These are phyloP conservation scores for Sclerotinia sclerotiorum DNA, from an alignment of 2,329 filamentous ascomycete species.

Conservation along the genomic window DNA sequence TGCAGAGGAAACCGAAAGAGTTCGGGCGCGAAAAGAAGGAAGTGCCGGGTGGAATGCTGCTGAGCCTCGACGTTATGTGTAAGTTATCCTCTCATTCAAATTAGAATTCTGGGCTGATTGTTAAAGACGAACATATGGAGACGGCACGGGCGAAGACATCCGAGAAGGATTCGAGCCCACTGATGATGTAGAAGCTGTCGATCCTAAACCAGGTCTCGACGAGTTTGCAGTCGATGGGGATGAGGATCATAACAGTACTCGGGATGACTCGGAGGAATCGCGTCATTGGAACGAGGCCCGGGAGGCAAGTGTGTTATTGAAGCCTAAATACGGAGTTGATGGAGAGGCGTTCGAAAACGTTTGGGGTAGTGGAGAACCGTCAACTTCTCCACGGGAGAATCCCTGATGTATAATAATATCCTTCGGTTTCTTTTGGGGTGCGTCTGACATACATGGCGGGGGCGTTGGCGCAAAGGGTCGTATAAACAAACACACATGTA, in stretches of 20 bases:
- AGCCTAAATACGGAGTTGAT: conserved; percentile 41
- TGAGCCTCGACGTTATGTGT: conserved; percentile 56
- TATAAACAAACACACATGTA: background rate
- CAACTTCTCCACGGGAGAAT: conserved; percentile 36
- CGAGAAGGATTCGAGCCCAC: conserved; percentile 54
- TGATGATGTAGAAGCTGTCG: conserved; percentile 45
- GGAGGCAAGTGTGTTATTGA: conserved; percentile 33
- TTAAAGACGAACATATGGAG: conserved; percentile 48
- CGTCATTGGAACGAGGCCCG: conserved; percentile 45
- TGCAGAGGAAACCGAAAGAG: conserved; percentile 61
- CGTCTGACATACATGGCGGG: background rate
- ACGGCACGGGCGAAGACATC: conserved; percentile 50
- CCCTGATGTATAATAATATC: conserved; percentile 34
- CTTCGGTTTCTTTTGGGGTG: background rate
- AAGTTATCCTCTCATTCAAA: conserved; percentile 36
- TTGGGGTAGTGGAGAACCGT: conserved; percentile 37
- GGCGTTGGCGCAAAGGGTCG: background rate
- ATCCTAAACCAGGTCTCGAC: conserved; percentile 44
- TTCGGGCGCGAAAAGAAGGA: conserved; percentile 61
- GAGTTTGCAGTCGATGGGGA: conserved; percentile 36
- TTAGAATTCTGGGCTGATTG: conserved; percentile 11
- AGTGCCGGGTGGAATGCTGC: conserved; percentile 59
- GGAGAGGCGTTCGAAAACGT: conserved; percentile 42
- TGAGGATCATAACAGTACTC: conserved; percentile 37
- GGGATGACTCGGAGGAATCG: conserved; percentile 45